Percentiles rank a stretch among this genome's conserved stretches.
phyloP scores from a whole-genome alignment of 495 filamentous ascomycete genomes.

The Immersiella caudata region DNA sequence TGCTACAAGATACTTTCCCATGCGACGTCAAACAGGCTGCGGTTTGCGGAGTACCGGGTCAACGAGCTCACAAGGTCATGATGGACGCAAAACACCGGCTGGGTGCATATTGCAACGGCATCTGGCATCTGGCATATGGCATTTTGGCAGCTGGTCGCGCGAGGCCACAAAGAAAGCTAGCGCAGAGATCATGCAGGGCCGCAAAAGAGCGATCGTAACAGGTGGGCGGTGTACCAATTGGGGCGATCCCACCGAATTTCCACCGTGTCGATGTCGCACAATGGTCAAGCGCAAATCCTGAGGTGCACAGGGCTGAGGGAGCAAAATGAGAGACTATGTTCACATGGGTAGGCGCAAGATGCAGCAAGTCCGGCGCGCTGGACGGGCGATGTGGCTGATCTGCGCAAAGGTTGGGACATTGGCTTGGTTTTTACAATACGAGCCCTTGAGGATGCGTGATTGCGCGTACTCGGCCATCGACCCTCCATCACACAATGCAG shows the following conservation, averaged over 20 bases:
- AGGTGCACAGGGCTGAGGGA: not conserved
- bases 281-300: not conserved
- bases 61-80: not conserved
- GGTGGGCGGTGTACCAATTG: constrained; percentile 2
- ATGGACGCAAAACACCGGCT: constrained; percentile 11
- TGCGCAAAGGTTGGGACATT: not conserved
- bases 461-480: constrained; percentile 3
- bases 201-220: not conserved
- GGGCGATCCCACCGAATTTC: not conserved
- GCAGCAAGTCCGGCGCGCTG: not conserved
- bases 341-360: not conserved
- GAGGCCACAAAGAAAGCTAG: not conserved
- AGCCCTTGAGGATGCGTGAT: not conserved
- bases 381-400: not conserved
- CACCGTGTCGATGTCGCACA: not conserved
- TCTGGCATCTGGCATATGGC: not conserved
- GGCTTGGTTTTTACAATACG: not conserved
- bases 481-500: constrained; percentile 2
- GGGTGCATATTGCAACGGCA: constrained; percentile 2
- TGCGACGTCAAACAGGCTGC: not conserved
- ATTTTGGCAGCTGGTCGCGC: not conserved
- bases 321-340: no score
- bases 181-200: constrained; percentile 20
- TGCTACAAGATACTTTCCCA: not conserved
- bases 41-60: constrained; percentile 1